These are phyloP conservation scores for Rehmannia glutinosa DNA, from an alignment of 257 asterid species.

Conservation along the genomic window DNA sequence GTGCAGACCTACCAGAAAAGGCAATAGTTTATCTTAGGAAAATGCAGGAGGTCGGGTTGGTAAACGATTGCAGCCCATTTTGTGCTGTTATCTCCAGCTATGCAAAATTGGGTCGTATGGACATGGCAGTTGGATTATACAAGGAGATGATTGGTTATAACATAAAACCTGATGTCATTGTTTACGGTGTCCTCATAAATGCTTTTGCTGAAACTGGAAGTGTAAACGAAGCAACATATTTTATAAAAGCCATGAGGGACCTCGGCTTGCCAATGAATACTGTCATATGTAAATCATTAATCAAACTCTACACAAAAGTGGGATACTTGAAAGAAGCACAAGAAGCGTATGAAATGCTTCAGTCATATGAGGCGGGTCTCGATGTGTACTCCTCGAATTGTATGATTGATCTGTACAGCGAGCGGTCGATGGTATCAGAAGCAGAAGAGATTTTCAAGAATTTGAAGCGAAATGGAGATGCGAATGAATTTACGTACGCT, in stretches of 20 bases:
- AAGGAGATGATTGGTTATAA: slow-evolving; percentile 51
- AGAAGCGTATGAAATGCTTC: slow-evolving; percentile 47
- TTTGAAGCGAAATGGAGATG: slow-evolving; percentile 49
- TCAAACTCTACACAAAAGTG: slow-evolving; percentile 82
- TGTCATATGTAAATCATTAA: slow-evolving; percentile 61
- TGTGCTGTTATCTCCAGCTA: slow-evolving; percentile 85
- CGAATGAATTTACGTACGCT: slow-evolving; percentile 89
- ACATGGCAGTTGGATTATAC: slow-evolving; percentile 52
- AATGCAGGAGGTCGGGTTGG: slow-evolving; percentile 68
- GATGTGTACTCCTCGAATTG: slow-evolving; percentile 88
- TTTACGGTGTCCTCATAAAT: slow-evolving; percentile 73
- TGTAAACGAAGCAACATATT: slow-evolving; percentile 48
- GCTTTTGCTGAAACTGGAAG: slow-evolving; percentile 80
- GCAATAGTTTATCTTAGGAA: slow-evolving; percentile 54
- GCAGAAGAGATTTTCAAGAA: slow-evolving; percentile 68
- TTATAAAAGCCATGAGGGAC: slow-evolving; percentile 41
- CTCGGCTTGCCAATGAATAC: slow-evolving; percentile 52
- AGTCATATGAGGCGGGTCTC: slow-evolving; percentile 36
- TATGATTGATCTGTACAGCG: slow-evolving; percentile 88
- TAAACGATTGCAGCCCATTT: slow-evolving; percentile 69
- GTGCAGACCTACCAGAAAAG: slow-evolving; percentile 63
- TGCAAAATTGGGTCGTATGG: slow-evolving; percentile 50
- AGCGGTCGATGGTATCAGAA: slow-evolving; percentile 64
- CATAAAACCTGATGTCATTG: slow-evolving; percentile 70
- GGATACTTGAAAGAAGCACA: slow-evolving; percentile 82